Percentiles rank a stretch among this genome's conserved stretches.
Evolutionary conservation across 2,329 filamentous ascomycete genomes (phyloP).

Genomic region (Sclerotiophoma versabilis): DNA sequence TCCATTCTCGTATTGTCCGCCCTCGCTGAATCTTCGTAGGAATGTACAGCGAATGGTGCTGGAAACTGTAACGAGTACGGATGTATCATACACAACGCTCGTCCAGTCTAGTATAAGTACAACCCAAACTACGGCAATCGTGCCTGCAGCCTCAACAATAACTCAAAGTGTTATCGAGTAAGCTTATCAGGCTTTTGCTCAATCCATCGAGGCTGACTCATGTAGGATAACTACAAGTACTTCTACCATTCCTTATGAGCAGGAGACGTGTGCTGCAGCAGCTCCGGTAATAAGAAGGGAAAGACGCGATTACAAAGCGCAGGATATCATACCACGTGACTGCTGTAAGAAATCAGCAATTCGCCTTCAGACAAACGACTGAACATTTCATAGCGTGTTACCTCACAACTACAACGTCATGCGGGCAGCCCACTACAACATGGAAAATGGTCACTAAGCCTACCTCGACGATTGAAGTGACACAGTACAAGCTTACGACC

Average conservation of each 20-base stretch:
- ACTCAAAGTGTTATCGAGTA: background rate
- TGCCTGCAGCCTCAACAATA: background rate
- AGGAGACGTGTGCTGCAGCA: background rate
- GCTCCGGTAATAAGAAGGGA: background rate
- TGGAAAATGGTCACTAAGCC: background rate
- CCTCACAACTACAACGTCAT: background rate
- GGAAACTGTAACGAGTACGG: background rate
- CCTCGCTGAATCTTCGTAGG: no score
- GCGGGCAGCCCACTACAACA: background rate
- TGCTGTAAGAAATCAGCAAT: background rate
- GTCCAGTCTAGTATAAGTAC: background rate
- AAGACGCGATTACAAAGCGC: background rate
- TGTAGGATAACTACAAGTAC: background rate
- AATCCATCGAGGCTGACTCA: no score
- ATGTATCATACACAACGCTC: background rate
- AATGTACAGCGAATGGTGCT: background rate
- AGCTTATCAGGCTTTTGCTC: background rate
- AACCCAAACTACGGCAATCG: background rate
- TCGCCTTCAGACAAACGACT: background rate
- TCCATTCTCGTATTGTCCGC: background rate
- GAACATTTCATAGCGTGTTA: background rate
- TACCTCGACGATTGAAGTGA: background rate
- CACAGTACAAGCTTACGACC: background rate
- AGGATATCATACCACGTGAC: background rate
- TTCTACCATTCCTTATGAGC: background rate